These are phyloP conservation scores for Alnus rubra DNA, from an alignment of 306 rosid genomes.

Conservation along the genomic window DNA sequence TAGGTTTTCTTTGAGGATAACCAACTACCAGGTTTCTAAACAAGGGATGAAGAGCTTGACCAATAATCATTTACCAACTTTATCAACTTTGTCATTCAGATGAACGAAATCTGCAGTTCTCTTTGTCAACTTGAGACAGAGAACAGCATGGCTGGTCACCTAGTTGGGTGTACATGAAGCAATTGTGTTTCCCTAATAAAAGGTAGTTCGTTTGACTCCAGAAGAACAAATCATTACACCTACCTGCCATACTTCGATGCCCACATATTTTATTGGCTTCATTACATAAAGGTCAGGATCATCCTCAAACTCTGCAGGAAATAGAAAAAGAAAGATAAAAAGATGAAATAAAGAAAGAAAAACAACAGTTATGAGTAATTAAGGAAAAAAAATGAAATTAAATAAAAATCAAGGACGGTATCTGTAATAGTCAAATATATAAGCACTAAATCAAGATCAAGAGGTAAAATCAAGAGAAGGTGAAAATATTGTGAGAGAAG, in stretches of 20 bases:
- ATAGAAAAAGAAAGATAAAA: conserved; percentile 8
- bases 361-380: too few species aligned
- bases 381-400: too few species aligned
- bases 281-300: conserved; percentile 86
- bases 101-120: neutral
- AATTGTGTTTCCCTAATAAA: neutral
- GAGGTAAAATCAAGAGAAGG: too few species aligned
- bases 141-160: neutral
- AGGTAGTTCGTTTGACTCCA: neutral
- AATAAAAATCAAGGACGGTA: too few species aligned
- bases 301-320: conserved; percentile 82
- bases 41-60: neutral
- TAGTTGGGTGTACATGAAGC: neutral
- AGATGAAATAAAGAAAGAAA: neutral
- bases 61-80: neutral
- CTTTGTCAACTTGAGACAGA: neutral
- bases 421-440: too few species aligned
- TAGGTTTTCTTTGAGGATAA: neutral
- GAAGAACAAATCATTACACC: conserved; percentile 16
- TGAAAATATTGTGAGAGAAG: too few species aligned
- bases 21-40: neutral
- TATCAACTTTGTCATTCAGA: neutral
- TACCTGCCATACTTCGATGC: conserved; percentile 99
- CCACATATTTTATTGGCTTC: conserved; percentile 88
- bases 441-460: too few species aligned